These are phyloP conservation scores for Dalbergia cochinchinensis DNA, from an alignment of 306 rosid genomes.

Conservation along the genomic window DNA sequence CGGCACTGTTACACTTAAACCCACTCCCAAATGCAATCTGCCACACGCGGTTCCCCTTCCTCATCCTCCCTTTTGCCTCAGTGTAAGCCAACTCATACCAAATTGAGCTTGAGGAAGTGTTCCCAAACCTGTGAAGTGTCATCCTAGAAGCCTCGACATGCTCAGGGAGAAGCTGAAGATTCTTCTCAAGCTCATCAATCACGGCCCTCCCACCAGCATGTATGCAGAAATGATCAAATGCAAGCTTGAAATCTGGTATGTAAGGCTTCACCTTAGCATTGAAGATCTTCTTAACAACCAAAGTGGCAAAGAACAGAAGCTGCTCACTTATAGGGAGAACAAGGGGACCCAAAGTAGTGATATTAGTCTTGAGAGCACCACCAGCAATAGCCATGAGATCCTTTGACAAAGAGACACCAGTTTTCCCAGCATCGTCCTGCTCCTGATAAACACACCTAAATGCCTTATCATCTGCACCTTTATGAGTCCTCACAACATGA, in stretches of 20 bases:
- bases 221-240: constrained; percentile 75
- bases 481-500: constrained; percentile 70
- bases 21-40: constrained; percentile 82
- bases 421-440: constrained; percentile 65
- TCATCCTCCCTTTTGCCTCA: constrained; percentile 66
- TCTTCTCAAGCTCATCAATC: constrained; percentile 78
- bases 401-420: constrained; percentile 67
- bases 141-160: constrained; percentile 76
- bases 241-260: constrained; percentile 74
- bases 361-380: constrained; percentile 65
- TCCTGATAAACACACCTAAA: constrained; percentile 65
- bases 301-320: constrained; percentile 56
- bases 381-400: constrained; percentile 77
- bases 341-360: constrained; percentile 70
- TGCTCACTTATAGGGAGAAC: constrained; percentile 72
- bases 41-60: constrained; percentile 65
- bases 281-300: constrained; percentile 57
- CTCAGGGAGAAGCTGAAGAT: constrained; percentile 61
- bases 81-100: constrained; percentile 80
- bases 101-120: constrained; percentile 74
- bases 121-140: constrained; percentile 78
- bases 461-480: constrained; percentile 70
- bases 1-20: constrained; percentile 78
- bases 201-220: constrained; percentile 79
- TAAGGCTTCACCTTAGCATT: constrained; percentile 56